Conservation (phyloP, 352 stramenopile genomes). For the Phytophthora cajani region DNA sequence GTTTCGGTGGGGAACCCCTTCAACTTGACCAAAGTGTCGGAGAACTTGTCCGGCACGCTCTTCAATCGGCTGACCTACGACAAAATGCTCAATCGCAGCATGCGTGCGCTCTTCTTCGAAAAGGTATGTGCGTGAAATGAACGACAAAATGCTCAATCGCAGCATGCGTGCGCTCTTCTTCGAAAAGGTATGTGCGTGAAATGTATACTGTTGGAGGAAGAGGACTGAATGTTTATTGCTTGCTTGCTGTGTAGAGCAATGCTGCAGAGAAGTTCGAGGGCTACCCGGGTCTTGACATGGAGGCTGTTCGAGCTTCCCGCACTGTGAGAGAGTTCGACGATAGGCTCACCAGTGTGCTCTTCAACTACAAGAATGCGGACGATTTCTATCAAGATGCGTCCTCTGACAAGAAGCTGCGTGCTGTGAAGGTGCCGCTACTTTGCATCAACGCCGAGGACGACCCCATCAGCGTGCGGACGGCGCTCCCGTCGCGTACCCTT, state of each 20-base stretch:
- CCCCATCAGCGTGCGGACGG: conserved; percentile 48
- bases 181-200: conserved; percentile 29
- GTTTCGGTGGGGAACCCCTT: conserved; percentile 80
- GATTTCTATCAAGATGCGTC: conserved; percentile 64
- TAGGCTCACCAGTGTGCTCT: conserved; percentile 55
- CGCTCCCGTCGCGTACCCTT: conserved; percentile 37
- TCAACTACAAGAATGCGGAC: conserved; percentile 56
- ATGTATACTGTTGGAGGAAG: too few species aligned
- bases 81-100: conserved; percentile 51
- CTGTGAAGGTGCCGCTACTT: conserved; percentile 55
- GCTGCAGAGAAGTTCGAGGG: conserved; percentile 49
- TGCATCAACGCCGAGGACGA: conserved; percentile 67
- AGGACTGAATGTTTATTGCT: conserved; percentile 7
- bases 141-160: conserved; percentile 55
- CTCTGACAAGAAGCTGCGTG: conserved; percentile 39
- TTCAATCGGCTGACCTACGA: conserved; percentile 74
- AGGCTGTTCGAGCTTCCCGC: conserved; percentile 5
- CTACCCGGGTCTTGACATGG: conserved; percentile 53
- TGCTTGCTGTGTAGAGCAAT: conserved; percentile 1
- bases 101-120: conserved; percentile 65
- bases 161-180: conserved; percentile 73
- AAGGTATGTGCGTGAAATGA: conserved; percentile 24
- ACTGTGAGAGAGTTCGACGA: conserved; percentile 49
- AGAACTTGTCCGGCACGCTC: conserved; percentile 43
- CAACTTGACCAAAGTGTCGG: conserved; percentile 56